Evolutionary conservation across 2,329 filamentous ascomycete species (phyloP).

Genomic region (Fusarium falciforme): DNA sequence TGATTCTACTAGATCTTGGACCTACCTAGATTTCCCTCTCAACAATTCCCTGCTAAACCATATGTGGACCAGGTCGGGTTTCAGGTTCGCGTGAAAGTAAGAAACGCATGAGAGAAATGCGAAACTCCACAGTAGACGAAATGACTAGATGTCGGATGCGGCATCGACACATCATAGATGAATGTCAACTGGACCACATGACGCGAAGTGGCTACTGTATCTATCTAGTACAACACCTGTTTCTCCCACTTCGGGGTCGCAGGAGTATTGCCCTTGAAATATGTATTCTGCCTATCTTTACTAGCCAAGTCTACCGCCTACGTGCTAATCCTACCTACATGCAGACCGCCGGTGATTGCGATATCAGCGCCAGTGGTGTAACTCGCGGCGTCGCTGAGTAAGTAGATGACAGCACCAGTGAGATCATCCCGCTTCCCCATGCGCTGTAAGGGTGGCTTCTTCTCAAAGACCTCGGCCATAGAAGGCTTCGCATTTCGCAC

Average conservation of each 20-base stretch:
- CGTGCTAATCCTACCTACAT: conserved; percentile 41
- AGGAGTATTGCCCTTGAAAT: not conserved
- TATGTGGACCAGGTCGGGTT: no score
- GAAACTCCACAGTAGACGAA: no score
- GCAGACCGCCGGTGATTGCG: conserved; percentile 55
- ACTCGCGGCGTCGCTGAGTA: conserved; percentile 54
- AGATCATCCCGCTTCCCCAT: conserved; percentile 55
- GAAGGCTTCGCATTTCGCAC: conserved; percentile 43
- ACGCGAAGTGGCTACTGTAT: not conserved
- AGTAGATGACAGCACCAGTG: conserved; percentile 53
- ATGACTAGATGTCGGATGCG: no score
- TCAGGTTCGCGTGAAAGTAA: no score
- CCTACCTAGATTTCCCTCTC: no score
- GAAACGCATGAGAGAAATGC: no score
- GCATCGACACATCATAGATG: not conserved
- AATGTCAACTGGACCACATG: not conserved
- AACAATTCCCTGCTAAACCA: no score
- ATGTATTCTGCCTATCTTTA: not conserved
- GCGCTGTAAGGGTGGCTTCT: conserved; percentile 50
- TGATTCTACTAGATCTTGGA: no score
- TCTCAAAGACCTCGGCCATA: conserved; percentile 49
- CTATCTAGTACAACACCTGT: no score
- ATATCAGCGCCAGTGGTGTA: conserved; percentile 57
- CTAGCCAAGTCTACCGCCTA: not conserved
- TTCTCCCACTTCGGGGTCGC: not conserved